Evolutionary conservation across 306 rosid species (phyloP), one percentile per base, ranked within the genome.

Genomic region (Trifolium subterraneum): DNA sequence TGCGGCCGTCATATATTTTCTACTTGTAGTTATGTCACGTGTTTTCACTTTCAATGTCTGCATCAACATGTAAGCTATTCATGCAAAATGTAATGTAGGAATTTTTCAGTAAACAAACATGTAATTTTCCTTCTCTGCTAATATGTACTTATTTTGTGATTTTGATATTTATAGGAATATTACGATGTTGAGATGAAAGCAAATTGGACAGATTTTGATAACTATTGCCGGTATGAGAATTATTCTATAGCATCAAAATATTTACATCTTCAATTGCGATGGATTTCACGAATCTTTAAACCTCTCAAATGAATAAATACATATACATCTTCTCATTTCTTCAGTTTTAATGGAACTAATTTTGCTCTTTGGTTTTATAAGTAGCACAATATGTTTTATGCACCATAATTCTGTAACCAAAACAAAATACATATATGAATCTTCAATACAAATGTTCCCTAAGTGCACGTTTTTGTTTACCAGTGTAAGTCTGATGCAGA

Each of bases 171-270:
- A 22, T 71, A 91, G 98, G 91, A 71, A 11, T 88, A 87, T 62
- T 73, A 70, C 56, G 83, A 82, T 81, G 74, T 88, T 45, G 98
- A 93, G 83, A 82, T 31, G 81, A 79, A 75, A 78, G 90, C 89
- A 25, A 86, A 86, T 75, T 91, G 96, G 96, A 58, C 71, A 62
- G 96, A 82, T 73, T 91, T 77, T 69, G 84, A 86, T 74, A 82
- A 87, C 73, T 89, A 91, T 86, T 93, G 91, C 90, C 65, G 87
- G 98, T 93, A 84, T 42, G 68, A 47, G 29, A 56, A 29, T 65
- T 75, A 25, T 72, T 73, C n/a, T 63, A 41, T 13, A 60, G 72
- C 61, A 51, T 36, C 10, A 36, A 36, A 36, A 7, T 2, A 36
- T 36, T 36, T 0, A 0, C 39, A 35, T 65, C 60, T 65, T 48